Conservation (phyloP, 2,329 filamentous ascomycete species). For the Colletotrichum filicis region DNA sequence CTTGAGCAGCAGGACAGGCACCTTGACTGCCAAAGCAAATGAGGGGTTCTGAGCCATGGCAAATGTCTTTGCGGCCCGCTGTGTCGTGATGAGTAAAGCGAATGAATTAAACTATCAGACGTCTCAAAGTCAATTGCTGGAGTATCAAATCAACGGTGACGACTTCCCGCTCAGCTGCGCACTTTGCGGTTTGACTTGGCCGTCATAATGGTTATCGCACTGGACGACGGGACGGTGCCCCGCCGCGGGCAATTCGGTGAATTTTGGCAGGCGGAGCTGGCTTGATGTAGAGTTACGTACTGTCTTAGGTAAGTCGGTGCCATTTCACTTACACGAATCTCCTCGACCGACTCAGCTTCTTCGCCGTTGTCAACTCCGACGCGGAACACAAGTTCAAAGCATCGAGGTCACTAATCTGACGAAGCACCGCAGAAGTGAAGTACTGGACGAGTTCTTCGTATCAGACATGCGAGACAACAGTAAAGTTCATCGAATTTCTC, state of each 20-base stretch:
- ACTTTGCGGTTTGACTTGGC: not conserved
- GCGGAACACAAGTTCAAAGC: not conserved
- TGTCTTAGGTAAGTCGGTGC: slow-evolving; percentile 7
- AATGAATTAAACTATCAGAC: not conserved
- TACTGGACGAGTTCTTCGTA: not conserved
- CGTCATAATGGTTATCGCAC: not conserved
- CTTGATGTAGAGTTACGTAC: slow-evolving; percentile 8
- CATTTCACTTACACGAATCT: not conserved
- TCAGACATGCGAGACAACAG: not conserved
- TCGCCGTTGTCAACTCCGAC: not conserved
- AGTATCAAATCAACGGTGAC: not conserved
- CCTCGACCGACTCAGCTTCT: not conserved
- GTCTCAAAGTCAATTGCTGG: not conserved
- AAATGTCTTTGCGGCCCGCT: not conserved
- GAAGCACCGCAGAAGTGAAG: not conserved
- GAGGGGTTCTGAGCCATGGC: slow-evolving; percentile 30
- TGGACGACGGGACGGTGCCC: not conserved
- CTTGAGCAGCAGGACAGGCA: slow-evolving; percentile 79
- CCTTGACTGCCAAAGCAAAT: slow-evolving; percentile 35
- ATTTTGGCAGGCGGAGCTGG: not conserved
- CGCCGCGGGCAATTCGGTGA: slow-evolving; percentile 1
- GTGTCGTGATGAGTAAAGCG: not conserved
- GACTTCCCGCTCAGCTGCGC: not conserved
- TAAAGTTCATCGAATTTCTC: not conserved
- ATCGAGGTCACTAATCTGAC: not conserved